Conservation (phyloP, 257 asterid species). For the Agastache rugosa region DNA sequence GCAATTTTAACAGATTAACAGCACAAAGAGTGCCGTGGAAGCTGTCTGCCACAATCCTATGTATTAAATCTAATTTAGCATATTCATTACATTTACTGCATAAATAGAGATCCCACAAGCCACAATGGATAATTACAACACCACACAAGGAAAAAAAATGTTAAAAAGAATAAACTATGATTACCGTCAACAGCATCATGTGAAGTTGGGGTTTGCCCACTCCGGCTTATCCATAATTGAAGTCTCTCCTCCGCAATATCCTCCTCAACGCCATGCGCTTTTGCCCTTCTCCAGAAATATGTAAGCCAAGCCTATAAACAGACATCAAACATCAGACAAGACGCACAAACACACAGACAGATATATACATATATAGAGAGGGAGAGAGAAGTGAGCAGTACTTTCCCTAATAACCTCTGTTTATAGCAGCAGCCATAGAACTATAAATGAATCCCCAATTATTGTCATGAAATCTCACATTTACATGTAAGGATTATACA, state of each 20-base stretch:
- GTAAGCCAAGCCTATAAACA: conserved; percentile 92
- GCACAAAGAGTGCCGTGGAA: neutral
- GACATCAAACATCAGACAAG: conserved; percentile 28
- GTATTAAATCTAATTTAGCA: conserved; percentile 1
- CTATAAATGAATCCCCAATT: conserved; percentile 6
- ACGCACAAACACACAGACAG: neutral
- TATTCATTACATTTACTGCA: neutral
- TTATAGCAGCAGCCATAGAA: conserved; percentile 17
- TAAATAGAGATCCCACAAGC: conserved; percentile 8
- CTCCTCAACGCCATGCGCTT: conserved; percentile 87
- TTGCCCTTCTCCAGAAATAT: conserved; percentile 99
- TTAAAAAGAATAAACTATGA: neutral
- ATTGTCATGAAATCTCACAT: neutral
- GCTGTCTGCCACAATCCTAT: neutral
- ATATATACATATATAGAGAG: neutral
- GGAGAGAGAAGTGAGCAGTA: neutral
- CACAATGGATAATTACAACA: conserved; percentile 5
- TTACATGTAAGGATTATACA: neutral
- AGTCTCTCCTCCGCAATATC: conserved; percentile 97
- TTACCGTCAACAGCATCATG: conserved; percentile 98
- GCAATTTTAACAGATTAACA: neutral
- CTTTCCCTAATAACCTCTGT: neutral
- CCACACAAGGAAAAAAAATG: conserved; percentile 2
- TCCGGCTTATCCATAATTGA: conserved; percentile 83
- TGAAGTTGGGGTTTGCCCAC: conserved; percentile 83